Percentiles rank a stretch among this genome's conserved stretches.
Conservation (phyloP, 768 basidiomycete genomes). For the Trametes sanguinea region DNA sequence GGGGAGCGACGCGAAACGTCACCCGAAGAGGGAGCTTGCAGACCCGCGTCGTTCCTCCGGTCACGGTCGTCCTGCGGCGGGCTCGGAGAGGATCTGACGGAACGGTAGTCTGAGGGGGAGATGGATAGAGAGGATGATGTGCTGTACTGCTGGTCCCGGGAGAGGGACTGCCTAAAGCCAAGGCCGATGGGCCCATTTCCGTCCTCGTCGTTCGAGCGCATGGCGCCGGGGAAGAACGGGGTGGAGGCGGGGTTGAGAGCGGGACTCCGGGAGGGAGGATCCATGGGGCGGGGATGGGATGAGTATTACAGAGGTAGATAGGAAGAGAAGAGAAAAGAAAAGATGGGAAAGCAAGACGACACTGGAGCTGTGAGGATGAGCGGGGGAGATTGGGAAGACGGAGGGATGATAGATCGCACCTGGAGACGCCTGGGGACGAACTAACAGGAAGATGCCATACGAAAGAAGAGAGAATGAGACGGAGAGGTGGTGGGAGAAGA, state of each 20-base stretch:
- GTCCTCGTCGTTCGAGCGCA: conserved; percentile 61
- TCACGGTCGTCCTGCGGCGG: conserved; percentile 45
- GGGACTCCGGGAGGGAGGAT: conserved; percentile 72
- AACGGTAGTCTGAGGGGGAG: conserved; percentile 66
- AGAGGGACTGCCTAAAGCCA: conserved; percentile 48
- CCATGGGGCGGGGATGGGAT: conserved; percentile 24
- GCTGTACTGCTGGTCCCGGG: conserved; percentile 41
- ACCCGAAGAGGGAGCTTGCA: conserved; percentile 25
- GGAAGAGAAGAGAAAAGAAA: conserved; percentile 19
- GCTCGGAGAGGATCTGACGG: conserved; percentile 70
- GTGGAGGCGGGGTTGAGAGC: conserved; percentile 80
- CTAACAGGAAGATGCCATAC: conserved; percentile 31
- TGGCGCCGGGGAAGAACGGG: conserved; percentile 79
- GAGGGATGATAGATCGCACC: conserved; percentile 18
- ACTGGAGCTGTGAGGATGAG: conserved; percentile 17
- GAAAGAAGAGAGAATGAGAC: conserved; percentile 11
- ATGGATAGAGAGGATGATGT: conserved; percentile 60
- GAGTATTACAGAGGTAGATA: conserved; percentile 14
- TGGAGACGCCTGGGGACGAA: conserved; percentile 25
- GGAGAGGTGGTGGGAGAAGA: conserved; percentile 8
- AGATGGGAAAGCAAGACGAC: conserved; percentile 39
- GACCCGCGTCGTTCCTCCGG: conserved; percentile 31
- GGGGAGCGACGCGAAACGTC: conserved; percentile 51
- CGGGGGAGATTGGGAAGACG: conserved; percentile 23
- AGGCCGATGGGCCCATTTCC: conserved; percentile 45